Evolutionary conservation across 805 yeast species (phyloP).

Genomic region (Jamesozyma spencerorum): DNA sequence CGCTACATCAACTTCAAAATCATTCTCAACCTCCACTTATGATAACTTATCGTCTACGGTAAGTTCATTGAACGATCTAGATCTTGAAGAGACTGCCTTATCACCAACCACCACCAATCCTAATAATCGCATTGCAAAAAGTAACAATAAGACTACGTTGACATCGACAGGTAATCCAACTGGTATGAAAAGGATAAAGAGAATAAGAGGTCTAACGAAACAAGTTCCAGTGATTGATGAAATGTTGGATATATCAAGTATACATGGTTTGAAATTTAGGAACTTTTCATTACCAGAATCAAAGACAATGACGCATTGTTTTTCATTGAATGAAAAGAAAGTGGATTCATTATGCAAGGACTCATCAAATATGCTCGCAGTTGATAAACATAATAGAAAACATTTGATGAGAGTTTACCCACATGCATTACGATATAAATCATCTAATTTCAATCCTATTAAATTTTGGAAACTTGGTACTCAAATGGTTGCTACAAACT

Average conservation of each 20-base stretch:
- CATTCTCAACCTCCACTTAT: slow-evolving; percentile 7
- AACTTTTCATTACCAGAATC: slow-evolving; percentile 84
- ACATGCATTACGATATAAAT: slow-evolving; percentile 61
- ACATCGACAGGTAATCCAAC: slow-evolving; percentile 1
- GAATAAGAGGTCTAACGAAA: slow-evolving; percentile 26
- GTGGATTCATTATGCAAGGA: slow-evolving; percentile 58
- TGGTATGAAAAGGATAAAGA: slow-evolving; percentile 20
- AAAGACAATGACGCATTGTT: slow-evolving; percentile 69
- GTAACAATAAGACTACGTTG: not conserved
- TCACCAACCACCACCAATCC: too few species aligned
- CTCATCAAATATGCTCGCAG: slow-evolving; percentile 40
- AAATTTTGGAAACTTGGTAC: slow-evolving; percentile 76
- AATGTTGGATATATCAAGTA: slow-evolving; percentile 22
- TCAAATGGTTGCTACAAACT: slow-evolving; percentile 93
- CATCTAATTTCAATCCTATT: slow-evolving; percentile 75
- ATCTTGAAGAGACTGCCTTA: slow-evolving; percentile 15
- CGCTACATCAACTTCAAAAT: slow-evolving; percentile 1
- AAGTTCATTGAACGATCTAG: slow-evolving; percentile 29
- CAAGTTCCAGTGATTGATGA: slow-evolving; percentile 16
- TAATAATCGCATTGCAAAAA: too few species aligned
- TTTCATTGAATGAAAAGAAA: slow-evolving; percentile 74
- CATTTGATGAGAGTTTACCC: slow-evolving; percentile 85
- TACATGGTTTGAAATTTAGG: slow-evolving; percentile 67
- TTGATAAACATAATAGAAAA: slow-evolving; percentile 67
- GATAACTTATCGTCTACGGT: slow-evolving; percentile 26